These are phyloP conservation scores for Glycine tomentella DNA, from an alignment of 306 rosid species.

Conservation along the genomic window DNA sequence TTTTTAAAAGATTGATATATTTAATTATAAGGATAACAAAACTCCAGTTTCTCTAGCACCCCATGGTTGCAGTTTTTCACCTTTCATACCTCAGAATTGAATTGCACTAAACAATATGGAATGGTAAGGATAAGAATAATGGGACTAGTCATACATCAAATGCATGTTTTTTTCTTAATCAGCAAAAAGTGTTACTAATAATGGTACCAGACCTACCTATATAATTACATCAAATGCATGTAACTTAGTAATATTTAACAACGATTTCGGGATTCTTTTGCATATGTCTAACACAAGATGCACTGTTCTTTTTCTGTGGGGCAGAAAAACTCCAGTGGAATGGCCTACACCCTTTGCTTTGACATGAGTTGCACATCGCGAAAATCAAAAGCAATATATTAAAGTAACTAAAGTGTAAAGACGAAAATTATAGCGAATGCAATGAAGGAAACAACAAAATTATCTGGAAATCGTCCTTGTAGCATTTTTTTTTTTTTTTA, in stretches of 20 bases:
- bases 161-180: too few relatives aligned
- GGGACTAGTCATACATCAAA: too few relatives aligned
- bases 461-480: not conserved
- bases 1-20: too few relatives aligned
- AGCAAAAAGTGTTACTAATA: too few relatives aligned
- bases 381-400: constrained; percentile 32
- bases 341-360: constrained; percentile 32
- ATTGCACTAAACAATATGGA: too few relatives aligned
- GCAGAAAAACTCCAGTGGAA: not conserved
- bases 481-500: not conserved
- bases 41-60: too few relatives aligned
- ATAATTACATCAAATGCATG: not conserved
- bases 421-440: not conserved
- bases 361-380: constrained; percentile 3
- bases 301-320: constrained; percentile 10
- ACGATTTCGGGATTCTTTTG: not conserved
- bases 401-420: constrained; percentile 24
- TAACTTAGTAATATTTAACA: not conserved
- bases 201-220: too few relatives aligned
- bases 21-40: too few relatives aligned
- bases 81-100: too few relatives aligned
- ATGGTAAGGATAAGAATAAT: too few relatives aligned
- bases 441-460: not conserved
- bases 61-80: too few relatives aligned
- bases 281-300: not conserved